These are phyloP conservation scores for Mortierella polycephala DNA, from an alignment of 371 early-diverging fungal species.

Conservation along the genomic window DNA sequence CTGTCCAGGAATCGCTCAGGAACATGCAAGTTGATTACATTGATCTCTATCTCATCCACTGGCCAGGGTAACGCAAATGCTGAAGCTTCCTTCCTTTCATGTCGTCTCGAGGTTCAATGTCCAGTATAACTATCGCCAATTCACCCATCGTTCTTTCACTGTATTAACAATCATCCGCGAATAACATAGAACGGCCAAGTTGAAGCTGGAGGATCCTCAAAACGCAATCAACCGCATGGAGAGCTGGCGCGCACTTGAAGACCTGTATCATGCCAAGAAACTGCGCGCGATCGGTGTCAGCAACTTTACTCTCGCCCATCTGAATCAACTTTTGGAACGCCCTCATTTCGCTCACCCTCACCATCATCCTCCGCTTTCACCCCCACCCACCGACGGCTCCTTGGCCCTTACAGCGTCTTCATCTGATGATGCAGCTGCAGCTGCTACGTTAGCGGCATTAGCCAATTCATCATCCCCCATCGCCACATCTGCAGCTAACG, in stretches of 20 bases:
- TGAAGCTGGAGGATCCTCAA: constrained; percentile 56
- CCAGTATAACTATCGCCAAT: not conserved
- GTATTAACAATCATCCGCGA: not conserved
- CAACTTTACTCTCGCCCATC: constrained; percentile 78
- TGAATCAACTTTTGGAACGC: constrained; percentile 63
- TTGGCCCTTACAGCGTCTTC: not conserved
- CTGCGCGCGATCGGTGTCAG: constrained; percentile 84
- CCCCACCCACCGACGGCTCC: not conserved
- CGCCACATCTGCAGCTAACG: not conserved
- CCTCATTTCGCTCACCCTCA: constrained; percentile 37
- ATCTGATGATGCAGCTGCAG: not conserved
- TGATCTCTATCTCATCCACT: constrained; percentile 92
- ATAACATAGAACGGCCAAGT: constrained; percentile 55
- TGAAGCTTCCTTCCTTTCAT: not conserved
- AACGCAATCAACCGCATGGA: constrained; percentile 62
- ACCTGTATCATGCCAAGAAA: constrained; percentile 61
- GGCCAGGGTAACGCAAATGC: constrained; percentile 74
- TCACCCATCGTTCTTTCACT: constrained; percentile 4
- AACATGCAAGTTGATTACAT: constrained; percentile 77
- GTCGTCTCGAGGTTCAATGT: no score
- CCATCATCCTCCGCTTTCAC: not conserved
- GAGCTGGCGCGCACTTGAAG: constrained; percentile 81
- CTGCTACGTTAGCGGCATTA: no score
- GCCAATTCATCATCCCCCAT: not conserved
- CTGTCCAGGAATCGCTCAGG: constrained; percentile 67